Base-by-base conservation (phyloP, 148 eudicot species). In the Silene conica region DNA sequence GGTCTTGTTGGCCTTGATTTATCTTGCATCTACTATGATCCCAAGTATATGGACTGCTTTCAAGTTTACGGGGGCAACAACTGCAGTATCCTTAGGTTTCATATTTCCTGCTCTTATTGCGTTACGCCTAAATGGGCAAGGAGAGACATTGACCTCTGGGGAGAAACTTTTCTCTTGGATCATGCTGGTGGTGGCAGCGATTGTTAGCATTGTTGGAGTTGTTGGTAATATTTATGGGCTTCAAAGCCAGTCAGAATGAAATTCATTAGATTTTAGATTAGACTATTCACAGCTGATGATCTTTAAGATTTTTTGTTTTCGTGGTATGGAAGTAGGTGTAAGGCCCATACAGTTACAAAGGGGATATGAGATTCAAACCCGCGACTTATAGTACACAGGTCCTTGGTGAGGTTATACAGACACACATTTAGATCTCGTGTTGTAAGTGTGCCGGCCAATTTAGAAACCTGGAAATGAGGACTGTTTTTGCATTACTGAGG, bases 11-110 rank as follows among this genome's bases (percentile, higher is more conserved):
- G 87, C 74, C 56, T 76, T 90, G 67, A 78, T 87, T 67, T 95
- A 92, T 80, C 21, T 88, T 11, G 97, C 92, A 13, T 92, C 98
- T 4, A 95, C 96, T 5, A 82, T 95, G 93, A 83, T 95, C 67
- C 98, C 98, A 3, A 95, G 77, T 68, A 95, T 95, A 72, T 95
- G 98, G 98, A 90, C 88, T 23, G 97, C 98, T 64, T 95, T 95
- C 80, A 95, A 95, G 81, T 87, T 95, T 66, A 95, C 97, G 1
- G 98, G 98, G 69, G 98, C 98, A 71, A 95, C 98, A 25, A 88
- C 98, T 23, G 98, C 98, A 11, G 90, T 95, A n/a, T 87, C 97
- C 31, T 80, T 95, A 77, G 97, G 97, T 65, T 95, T 87, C 79
- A 90, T 91, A 61, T 95, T 95, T 76, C 98, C 98, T 19, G 26